Base-by-base conservation (phyloP, 495 filamentous ascomycete genomes). In the Bathelium albidoporum region DNA sequence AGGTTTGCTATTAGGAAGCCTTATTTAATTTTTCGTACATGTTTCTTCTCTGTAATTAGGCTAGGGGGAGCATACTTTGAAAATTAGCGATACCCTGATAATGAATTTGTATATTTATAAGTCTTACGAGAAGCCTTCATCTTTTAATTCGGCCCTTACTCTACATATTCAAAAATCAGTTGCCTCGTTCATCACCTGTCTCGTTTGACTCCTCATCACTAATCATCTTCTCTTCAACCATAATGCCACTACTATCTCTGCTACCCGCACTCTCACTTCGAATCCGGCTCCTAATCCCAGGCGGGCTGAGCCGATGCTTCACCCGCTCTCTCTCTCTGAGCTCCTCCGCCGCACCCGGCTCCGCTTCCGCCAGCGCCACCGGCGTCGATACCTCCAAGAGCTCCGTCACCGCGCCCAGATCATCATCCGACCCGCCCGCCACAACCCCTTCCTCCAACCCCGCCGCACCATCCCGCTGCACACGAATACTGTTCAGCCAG, bases 151-250 rank as follows among this genome's bases (percentile, higher is more conserved):
- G n/a, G n/a, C n/a, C n/a, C n/a, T n/a, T n/a, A n/a, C n/a, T n/a
- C n/a, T n/a, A n/a, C n/a, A n/a, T n/a, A n/a, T n/a, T n/a, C n/a
- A n/a, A n/a, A n/a, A n/a, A n/a, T 55, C 24, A 55, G 20, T 2
- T 29, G 2, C 24, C 24, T 2, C 49, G 4, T 26, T 66, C 67
- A 61, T 52, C 62, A 3, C 34, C 14, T 39, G 34, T 39, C 14
- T 29, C 67, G 34, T 68, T 66, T 44, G 59, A 64, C 36, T 72
- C 71, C 41, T 66, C 64, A 62, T 70, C 67, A 43, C 68, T 69
- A 1, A 61, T 24, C 34, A 67, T 69, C 60, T 76, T 74, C 71
- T 82, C 80, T 63, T 81, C 80, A 0, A 81, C 73, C 73, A 82
- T 74, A 55, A 82, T 31, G 11, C 60, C 64, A 59, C 64, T 62